Conservation (phyloP, 164 flowering plant genomes). For the Macadamia integrifolia region DNA sequence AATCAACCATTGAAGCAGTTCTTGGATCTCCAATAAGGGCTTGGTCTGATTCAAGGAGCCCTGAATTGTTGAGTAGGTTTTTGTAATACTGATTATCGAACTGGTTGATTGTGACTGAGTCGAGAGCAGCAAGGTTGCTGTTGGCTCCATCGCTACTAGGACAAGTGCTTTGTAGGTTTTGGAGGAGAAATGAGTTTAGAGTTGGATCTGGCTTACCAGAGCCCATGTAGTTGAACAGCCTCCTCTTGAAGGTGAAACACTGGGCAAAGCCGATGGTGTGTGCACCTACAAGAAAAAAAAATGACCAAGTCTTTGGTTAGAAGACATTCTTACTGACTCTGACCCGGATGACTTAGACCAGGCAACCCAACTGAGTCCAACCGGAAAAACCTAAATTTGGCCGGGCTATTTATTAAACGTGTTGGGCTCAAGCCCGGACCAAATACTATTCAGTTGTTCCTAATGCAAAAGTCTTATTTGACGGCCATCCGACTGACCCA, state of each 20-base stretch:
- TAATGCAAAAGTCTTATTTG: no score
- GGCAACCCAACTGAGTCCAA: no score
- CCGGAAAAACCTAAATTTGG: no score
- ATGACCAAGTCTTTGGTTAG: no score
- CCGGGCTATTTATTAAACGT: no score
- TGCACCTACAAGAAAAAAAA: slow-evolving; percentile 32
- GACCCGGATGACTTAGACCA: no score
- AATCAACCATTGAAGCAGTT: slow-evolving; percentile 39
- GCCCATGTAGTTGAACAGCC: slow-evolving; percentile 49
- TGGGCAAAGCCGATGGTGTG: slow-evolving; percentile 68
- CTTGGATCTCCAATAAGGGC: slow-evolving; percentile 38
- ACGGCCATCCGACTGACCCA: no score
- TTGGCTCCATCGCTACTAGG: slow-evolving; percentile 37
- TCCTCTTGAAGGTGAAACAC: slow-evolving; percentile 48
- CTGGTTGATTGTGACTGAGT: slow-evolving; percentile 22
- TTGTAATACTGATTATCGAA: slow-evolving; percentile 49
- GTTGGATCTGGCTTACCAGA: slow-evolving; percentile 49
- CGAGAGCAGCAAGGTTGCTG: slow-evolving; percentile 44
- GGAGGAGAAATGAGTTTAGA: slow-evolving; percentile 32
- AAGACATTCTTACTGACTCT: no score
- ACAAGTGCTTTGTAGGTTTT: slow-evolving; percentile 29
- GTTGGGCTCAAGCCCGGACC: no score
- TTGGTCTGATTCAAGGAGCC: slow-evolving; percentile 61
- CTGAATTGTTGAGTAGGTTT: slow-evolving; percentile 42
- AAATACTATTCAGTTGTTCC: no score